phyloP scores from a whole-genome alignment of 371 early-diverging fungal species.

The Mycotypha africana region DNA sequence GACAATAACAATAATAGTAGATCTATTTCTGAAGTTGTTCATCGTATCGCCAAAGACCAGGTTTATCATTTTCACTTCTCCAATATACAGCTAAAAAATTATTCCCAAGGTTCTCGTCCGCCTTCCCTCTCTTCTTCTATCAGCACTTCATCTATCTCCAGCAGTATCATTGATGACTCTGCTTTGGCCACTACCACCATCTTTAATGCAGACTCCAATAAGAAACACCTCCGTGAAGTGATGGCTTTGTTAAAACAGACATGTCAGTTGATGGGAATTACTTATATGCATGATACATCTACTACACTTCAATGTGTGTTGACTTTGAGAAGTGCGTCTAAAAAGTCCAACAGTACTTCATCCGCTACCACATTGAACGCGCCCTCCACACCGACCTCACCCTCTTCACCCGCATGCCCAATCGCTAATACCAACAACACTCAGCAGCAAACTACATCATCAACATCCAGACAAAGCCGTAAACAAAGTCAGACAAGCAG shows the following conservation, averaged over 20 bases:
- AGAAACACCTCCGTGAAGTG: slow-evolving; percentile 14
- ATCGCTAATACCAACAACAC: too few relatives aligned
- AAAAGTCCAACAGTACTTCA: neutral
- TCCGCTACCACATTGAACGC: too few relatives aligned
- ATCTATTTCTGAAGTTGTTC: slow-evolving; percentile 21
- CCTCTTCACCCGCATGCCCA: neutral
- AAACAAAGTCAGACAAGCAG: slow-evolving; percentile 17
- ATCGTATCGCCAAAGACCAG: slow-evolving; percentile 32
- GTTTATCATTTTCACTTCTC: slow-evolving; percentile 30
- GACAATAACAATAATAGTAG: too few relatives aligned
- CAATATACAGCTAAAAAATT: slow-evolving; percentile 1
- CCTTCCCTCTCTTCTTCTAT: slow-evolving; percentile 27
- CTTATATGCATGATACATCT: slow-evolving; percentile 24
- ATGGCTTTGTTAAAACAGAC: slow-evolving; percentile 27
- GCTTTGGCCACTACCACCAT: neutral
- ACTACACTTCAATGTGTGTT: slow-evolving; percentile 26
- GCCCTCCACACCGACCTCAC: neutral
- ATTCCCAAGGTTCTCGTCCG: slow-evolving; percentile 10
- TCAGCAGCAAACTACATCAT: too few relatives aligned
- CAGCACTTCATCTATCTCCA: slow-evolving; percentile 16
- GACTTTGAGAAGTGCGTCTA: slow-evolving; percentile 25
- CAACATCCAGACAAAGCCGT: too few relatives aligned
- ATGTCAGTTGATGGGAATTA: slow-evolving; percentile 40
- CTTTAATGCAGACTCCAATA: slow-evolving; percentile 6
- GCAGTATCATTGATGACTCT: slow-evolving; percentile 5